Evolutionary conservation across 192 early-diverging fungal genomes (phyloP).

Genomic region (Coemansia asiatica): DNA sequence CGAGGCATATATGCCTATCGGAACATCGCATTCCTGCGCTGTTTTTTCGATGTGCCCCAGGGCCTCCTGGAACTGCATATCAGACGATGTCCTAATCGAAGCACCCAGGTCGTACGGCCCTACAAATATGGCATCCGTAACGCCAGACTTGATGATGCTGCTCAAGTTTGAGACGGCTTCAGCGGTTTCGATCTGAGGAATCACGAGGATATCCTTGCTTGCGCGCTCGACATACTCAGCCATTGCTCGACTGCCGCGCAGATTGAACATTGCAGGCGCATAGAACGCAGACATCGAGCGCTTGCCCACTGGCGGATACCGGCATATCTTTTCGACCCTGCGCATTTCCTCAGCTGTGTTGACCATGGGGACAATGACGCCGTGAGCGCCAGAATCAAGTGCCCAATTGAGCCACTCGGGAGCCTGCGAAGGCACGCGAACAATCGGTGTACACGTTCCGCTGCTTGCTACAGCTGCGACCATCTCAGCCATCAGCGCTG

Average conservation of each 20-base stretch:
- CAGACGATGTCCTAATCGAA: slow-evolving; percentile 27
- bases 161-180: slow-evolving; percentile 44
- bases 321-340: slow-evolving; percentile 24
- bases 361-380: slow-evolving; percentile 50
- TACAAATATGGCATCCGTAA: slow-evolving; percentile 50
- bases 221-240: slow-evolving; percentile 38
- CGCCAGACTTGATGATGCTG: slow-evolving; percentile 32
- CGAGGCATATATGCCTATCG: slow-evolving; percentile 48
- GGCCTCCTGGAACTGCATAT: slow-evolving; percentile 31
- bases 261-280: slow-evolving; percentile 37
- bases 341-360: slow-evolving; percentile 50
- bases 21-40: slow-evolving; percentile 33
- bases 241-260: slow-evolving; percentile 39
- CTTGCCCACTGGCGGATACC: slow-evolving; percentile 44
- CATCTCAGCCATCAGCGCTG: slow-evolving; percentile 56
- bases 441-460: slow-evolving; percentile 50
- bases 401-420: slow-evolving; percentile 56
- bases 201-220: slow-evolving; percentile 43
- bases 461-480: slow-evolving; percentile 52
- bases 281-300: slow-evolving; percentile 45
- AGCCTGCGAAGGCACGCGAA: slow-evolving; percentile 52
- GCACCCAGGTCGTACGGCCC: slow-evolving; percentile 41
- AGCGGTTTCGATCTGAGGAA: slow-evolving; percentile 54
- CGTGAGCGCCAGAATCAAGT: slow-evolving; percentile 53
- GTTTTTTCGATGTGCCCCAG: slow-evolving; percentile 30